Evolutionary conservation across 495 filamentous ascomycete species (phyloP), one percentile per base, ranked within the genome.

Genomic region (Penicillium daleae): DNA sequence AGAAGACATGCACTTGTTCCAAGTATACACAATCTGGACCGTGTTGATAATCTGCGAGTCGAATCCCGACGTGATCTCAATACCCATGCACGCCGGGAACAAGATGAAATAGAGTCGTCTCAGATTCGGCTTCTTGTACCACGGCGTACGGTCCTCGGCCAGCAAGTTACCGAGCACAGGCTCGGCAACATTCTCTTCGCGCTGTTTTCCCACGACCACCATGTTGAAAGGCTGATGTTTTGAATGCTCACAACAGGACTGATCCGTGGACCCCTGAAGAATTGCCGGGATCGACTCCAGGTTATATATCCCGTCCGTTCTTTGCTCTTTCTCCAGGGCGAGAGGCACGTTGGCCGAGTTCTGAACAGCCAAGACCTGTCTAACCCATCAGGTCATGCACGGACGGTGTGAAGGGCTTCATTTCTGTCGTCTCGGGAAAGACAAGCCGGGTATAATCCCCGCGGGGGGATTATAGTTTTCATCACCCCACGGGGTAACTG

Each of bases 1-100:
- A 32, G 29, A 55, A 29, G 46, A 74, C 80, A 37, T 63, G 86
- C 86, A 89, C 9, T 70, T 63, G 53, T 82, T 79, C 86, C 85
- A 90, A 6, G 76, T 74, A 8, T 77, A 71, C 19, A 88, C 82
- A 32, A 86, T 82, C 71, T 91, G 87, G 4, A 90, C 80, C 2
- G 84, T 83, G 61, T 90, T 91, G 75, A 90, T 89, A 69, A 91
- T 85, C 63, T 88, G 86, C 8, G 85, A 87, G 71, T 90, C 87
- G 68, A 90, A 91, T 1, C 89, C 88, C 26, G 86, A 88, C 1
- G 87, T 91, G 76, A 89, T 86, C 73, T 89, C 89, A 50, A 89
- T 85, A 12, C 88, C 88, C 74, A 90, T 88, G 65, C 83, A 82
- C 10, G 86, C 83, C n/a, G 87, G 85, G 65, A 89, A 84, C 59